A percentile compares a stretch with the other conserved stretches of the same genome.
Conservation (phyloP, 352 stramenopile genomes). For the Phytopythium montanum region DNA sequence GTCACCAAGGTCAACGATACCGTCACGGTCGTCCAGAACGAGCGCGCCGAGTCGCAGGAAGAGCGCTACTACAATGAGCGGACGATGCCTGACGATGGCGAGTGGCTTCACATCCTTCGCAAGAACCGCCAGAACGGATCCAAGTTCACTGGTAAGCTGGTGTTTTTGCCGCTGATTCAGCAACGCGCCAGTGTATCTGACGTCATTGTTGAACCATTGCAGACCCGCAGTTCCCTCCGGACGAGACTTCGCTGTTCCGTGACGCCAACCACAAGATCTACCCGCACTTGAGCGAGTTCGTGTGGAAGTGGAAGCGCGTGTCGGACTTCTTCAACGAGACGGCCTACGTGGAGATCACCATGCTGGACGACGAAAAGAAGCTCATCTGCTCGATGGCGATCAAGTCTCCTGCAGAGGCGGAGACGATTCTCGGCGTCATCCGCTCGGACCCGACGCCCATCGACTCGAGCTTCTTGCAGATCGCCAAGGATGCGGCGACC, state of each 20-base stretch:
- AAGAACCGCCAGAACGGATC: constrained; percentile 62
- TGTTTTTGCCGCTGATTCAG: not conserved
- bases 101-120: constrained; percentile 76
- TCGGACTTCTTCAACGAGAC: constrained; percentile 85
- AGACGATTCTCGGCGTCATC: constrained; percentile 69
- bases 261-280: constrained; percentile 64
- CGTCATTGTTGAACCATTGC: not conserved
- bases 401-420: constrained; percentile 69
- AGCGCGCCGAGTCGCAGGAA: constrained; percentile 46
- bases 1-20: constrained; percentile 67
- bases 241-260: constrained; percentile 62
- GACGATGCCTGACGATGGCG: constrained; percentile 58
- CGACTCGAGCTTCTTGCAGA: constrained; percentile 61
- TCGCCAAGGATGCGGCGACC: constrained; percentile 62
- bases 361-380: constrained; percentile 80
- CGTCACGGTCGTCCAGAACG: constrained; percentile 68
- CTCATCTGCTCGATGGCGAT: constrained; percentile 83
- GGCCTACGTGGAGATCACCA: constrained; percentile 81
- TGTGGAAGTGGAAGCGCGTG: constrained; percentile 85
- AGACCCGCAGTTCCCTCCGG: constrained; percentile 77
- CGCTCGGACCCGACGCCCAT: constrained; percentile 35
- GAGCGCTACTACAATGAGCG: constrained; percentile 70
- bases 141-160: constrained; percentile 63
- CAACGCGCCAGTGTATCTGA: not conserved
- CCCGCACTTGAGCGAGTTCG: constrained; percentile 66